Evolutionary conservation across 805 yeast species (phyloP), one percentile per base, ranked within the genome.

Genomic region (Kuraishia cidri): DNA sequence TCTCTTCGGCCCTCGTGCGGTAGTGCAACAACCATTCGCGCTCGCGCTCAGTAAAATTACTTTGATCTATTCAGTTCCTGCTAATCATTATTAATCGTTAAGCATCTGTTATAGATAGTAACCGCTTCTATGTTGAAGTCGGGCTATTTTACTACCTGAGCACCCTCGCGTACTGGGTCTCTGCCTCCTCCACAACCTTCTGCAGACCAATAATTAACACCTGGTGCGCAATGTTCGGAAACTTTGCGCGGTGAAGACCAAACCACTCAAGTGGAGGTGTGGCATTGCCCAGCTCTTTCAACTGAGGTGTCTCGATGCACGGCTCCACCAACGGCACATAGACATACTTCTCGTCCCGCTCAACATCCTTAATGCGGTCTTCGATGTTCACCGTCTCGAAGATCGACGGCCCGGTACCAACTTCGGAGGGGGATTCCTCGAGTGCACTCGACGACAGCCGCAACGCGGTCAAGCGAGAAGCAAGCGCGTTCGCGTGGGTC

Each of bases 241-340:
- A 76, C 42, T 78, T 74, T 45, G 80, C 72, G 42, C 97, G 68
- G 52, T 92, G 92, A 20, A 92, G 65, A 2, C 98, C 98, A 60
- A 92, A 83, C 98, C 98, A 92, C 52, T 92, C 98, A 37, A 92
- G 59, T 2, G 98, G 98, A 1, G 98, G 98, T 0, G 98, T 92
- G 1, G 97, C 97, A 56, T 81, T 88, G 17, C 98, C 97, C 46
- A 92, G 65, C 47, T 92, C 97, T 47, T 76, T 77, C 47, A 92
- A 62, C 43, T 80, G 90, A 2, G 97, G 97, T 13, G 92, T 83
- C 39, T 83, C 94, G 24, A 92, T 86, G 5, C 72, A 63, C 0
- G 97, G 95, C 8, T 81, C 82, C 24, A 69, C 75, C 8, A 83
- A 47, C 0, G 97, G 73, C 21, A 64, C 45, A 44, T 86, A 86